Percentiles rank a stretch among this genome's conserved stretches.
Evolutionary conservation across 108 stramenopile genomes (phyloP).

Genomic region (Discostella stelligeroides): DNA sequence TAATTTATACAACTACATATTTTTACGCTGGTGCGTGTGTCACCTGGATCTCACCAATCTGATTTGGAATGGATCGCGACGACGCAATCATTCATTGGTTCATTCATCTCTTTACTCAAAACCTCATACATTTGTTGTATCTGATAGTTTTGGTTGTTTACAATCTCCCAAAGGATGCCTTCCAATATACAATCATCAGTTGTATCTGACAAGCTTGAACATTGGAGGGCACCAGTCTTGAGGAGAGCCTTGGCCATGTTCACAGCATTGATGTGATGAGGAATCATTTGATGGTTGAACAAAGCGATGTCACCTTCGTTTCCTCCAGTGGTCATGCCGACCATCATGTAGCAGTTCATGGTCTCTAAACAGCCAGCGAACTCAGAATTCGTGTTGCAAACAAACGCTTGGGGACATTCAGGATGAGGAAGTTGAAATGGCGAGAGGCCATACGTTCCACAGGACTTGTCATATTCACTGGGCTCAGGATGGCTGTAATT

Average conservation of each 20-base stretch:
- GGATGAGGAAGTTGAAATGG: constrained; percentile 56
- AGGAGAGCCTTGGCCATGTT: constrained; percentile 93
- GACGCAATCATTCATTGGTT: constrained; percentile 54
- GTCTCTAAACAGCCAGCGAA: constrained; percentile 73
- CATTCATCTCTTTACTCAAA: constrained; percentile 51
- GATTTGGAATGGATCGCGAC: constrained; percentile 43
- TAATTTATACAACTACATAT: too few species aligned
- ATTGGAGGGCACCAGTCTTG: constrained; percentile 35
- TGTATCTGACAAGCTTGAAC: constrained; percentile 45
- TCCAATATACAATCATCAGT: constrained; percentile 53
- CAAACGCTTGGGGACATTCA: constrained; percentile 58
- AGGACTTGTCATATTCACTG: constrained; percentile 57
- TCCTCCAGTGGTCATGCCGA: constrained; percentile 61
- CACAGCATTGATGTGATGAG: constrained; percentile 92
- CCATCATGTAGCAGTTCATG: constrained; percentile 76
- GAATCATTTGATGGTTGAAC: constrained; percentile 93
- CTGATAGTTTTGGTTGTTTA: constrained; percentile 81
- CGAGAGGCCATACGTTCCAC: constrained; percentile 68
- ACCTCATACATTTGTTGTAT: constrained; percentile 78
- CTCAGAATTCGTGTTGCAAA: constrained; percentile 47
- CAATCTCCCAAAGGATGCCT: constrained; percentile 61
- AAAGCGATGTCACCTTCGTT: constrained; percentile 43
- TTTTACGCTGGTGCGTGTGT: too few species aligned
- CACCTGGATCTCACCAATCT: too few species aligned
- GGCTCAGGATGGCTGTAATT: constrained; percentile 56